Conservation (phyloP, 257 asterid species). For the Eustoma russellianum region DNA sequence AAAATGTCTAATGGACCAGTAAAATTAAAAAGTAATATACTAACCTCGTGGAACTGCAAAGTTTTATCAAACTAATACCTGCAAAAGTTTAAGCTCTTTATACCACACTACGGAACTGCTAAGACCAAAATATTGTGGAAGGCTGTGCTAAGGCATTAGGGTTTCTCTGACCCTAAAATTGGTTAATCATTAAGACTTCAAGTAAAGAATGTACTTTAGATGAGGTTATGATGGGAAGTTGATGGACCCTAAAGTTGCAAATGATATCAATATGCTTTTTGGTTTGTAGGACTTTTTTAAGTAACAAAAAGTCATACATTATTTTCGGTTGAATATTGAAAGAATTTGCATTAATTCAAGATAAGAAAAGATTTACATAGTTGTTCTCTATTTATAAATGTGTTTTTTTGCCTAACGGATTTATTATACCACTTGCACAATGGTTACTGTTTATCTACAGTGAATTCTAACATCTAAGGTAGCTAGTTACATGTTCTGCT, state of each 20-base stretch:
- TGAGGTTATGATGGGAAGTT: constrained; percentile 5
- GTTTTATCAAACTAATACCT: no score
- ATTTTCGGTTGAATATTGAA: constrained; percentile 15
- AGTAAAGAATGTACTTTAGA: constrained; percentile 8
- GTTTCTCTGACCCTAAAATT: constrained; percentile 37
- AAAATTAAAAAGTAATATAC: neutral
- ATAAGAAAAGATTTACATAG: no score
- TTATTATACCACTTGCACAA: no score
- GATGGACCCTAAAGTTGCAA: constrained; percentile 22
- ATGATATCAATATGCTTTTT: constrained; percentile 15
- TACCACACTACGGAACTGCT: neutral
- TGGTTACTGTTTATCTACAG: no score
- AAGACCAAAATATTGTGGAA: neutral
- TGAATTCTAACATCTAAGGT: no score
- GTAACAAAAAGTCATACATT: neutral
- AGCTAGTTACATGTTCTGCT: constrained; percentile 7
- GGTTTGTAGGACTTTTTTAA: no score
- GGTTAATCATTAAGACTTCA: constrained; percentile 16
- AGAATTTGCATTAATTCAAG: constrained; percentile 7
- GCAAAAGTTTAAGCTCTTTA: neutral
- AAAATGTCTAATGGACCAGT: no score
- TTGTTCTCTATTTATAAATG: no score
- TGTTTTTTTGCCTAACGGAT: no score
- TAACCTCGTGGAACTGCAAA: no score
- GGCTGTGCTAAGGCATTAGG: neutral